Conservation (phyloP, 106 monocot genomes). For the Triglochin maritima region DNA sequence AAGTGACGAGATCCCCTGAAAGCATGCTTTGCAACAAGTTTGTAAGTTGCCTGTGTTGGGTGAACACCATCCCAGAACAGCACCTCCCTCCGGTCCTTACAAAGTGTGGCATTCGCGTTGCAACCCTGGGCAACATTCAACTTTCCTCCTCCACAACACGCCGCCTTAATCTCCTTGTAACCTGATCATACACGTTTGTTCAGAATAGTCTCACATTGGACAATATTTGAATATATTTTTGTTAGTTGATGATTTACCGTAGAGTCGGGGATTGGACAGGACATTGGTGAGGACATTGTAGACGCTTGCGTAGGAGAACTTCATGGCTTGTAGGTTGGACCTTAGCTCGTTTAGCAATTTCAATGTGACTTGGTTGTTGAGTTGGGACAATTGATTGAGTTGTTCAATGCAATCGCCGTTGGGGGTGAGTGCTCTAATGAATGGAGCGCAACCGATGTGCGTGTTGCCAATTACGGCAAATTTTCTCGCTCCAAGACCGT, state of each 20-base stretch:
- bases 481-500: constrained; percentile 25
- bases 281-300: constrained; percentile 3
- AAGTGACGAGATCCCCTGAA: too few species aligned
- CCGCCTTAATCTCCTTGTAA: neutral
- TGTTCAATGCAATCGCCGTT: constrained; percentile 7
- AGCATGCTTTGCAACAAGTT: neutral
- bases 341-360: constrained; percentile 4
- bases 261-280: neutral
- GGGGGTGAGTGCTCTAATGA: neutral
- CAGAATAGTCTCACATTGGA: neutral
- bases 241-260: neutral
- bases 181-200: neutral
- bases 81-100: neutral
- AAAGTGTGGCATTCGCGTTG: neutral
- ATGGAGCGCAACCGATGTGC: constrained; percentile 12
- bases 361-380: constrained; percentile 6
- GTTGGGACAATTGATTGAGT: constrained; percentile 4
- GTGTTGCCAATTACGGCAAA: constrained; percentile 10
- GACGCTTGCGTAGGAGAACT: neutral
- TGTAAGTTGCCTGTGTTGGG: constrained; percentile 1
- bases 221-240: neutral
- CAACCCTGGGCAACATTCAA: neutral
- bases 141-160: constrained; percentile 9
- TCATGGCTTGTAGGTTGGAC: constrained; percentile 2
- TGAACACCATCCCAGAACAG: constrained; percentile 4